These are phyloP conservation scores for Thermochaetoides thermophila DNA, from an alignment of 495 filamentous ascomycete genomes.

Conservation along the genomic window DNA sequence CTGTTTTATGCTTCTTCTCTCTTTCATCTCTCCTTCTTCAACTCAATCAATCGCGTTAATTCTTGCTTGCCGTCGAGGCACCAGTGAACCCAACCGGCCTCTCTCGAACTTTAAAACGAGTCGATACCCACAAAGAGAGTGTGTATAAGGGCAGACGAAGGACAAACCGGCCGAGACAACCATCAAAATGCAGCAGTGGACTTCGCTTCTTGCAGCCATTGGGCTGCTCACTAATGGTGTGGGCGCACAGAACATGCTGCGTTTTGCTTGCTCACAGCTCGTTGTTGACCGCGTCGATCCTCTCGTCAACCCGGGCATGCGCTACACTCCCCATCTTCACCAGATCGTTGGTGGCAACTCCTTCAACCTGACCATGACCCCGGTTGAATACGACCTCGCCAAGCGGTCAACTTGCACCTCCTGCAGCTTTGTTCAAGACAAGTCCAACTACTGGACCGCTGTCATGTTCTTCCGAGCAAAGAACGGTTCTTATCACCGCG, in stretches of 20 bases:
- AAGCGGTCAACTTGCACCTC: constrained; percentile 52
- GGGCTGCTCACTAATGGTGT: constrained; percentile 34
- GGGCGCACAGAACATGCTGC: constrained; percentile 37
- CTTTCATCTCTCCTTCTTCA: neutral
- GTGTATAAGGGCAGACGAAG: constrained; percentile 7
- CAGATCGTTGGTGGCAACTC: constrained; percentile 45
- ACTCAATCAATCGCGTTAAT: no score
- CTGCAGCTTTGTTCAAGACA: constrained; percentile 51
- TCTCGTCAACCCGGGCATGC: constrained; percentile 35
- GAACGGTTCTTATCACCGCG: constrained; percentile 57
- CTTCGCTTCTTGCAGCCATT: constrained; percentile 29
- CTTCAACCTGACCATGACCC: constrained; percentile 57
- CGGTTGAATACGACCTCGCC: constrained; percentile 32
- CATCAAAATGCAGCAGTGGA: constrained; percentile 34
- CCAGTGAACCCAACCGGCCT: no score
- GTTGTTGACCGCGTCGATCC: constrained; percentile 40
- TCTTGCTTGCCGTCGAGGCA: no score
- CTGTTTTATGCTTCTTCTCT: neutral
- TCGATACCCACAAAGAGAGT: constrained; percentile 1
- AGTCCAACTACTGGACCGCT: constrained; percentile 66
- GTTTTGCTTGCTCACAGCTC: constrained; percentile 42
- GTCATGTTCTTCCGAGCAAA: constrained; percentile 48
- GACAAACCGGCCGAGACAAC: neutral
- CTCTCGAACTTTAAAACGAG: constrained; percentile 1
- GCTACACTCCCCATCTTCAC: constrained; percentile 37